These are phyloP conservation scores for Penicillium sp. DNA, from an alignment of 2,329 filamentous ascomycete genomes.

Conservation along the genomic window DNA sequence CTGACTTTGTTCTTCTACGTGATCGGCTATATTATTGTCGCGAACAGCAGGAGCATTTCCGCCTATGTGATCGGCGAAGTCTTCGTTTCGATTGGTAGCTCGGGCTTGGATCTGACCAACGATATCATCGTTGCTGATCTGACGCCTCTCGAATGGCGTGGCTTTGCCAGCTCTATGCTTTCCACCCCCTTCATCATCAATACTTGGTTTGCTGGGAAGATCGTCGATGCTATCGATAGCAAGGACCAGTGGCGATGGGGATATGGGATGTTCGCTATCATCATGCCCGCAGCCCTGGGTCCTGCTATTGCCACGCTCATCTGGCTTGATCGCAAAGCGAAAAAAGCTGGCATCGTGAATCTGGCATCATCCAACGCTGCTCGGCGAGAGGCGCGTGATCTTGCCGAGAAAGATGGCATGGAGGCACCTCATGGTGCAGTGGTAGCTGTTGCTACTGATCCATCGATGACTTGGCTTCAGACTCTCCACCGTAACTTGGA, in stretches of 20 bases:
- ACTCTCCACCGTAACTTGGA: not conserved
- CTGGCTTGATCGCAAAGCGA: constrained; percentile 2
- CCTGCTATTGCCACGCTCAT: not conserved
- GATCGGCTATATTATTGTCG: not conserved
- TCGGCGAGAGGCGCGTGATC: not conserved
- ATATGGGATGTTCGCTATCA: constrained; percentile 2
- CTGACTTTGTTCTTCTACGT: constrained; percentile 3
- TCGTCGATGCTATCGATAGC: constrained; percentile 1
- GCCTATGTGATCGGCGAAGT: constrained; percentile 4
- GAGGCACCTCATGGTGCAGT: not conserved
- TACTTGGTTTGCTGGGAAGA: constrained; percentile 4
- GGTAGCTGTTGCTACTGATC: not conserved
- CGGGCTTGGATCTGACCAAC: constrained; percentile 1
- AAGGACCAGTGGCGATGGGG: constrained; percentile 2
- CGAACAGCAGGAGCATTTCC: constrained; percentile 1
- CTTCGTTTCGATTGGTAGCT: constrained; percentile 3
- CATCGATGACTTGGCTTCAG: not conserved
- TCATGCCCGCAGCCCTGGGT: constrained; percentile 1
- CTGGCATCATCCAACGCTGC: not conserved
- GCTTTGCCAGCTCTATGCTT: constrained; percentile 1
- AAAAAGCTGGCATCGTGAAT: not conserved
- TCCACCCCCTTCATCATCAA: constrained; percentile 5
- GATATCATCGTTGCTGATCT: constrained; percentile 5
- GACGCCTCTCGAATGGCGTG: constrained; percentile 4
- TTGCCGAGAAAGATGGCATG: not conserved